Base-by-base conservation (phyloP, 768 basidiomycete species). In the Kwoniella mangroviensis region DNA sequence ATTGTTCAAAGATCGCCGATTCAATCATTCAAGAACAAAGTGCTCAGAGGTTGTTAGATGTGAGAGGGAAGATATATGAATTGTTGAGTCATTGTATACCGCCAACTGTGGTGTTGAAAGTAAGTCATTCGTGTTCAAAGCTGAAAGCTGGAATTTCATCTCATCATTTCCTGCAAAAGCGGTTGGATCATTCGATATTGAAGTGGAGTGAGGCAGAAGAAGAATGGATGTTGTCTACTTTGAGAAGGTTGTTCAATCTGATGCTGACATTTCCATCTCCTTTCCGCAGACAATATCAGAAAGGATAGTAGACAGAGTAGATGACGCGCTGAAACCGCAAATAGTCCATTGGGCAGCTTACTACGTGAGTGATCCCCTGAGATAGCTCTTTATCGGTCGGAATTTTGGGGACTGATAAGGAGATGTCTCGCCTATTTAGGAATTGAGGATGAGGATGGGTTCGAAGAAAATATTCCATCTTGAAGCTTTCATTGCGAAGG, bases 311-410 rank as follows among this genome's bases (percentile, higher is more conserved):
- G 91, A 93, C 56, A 88, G 89, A 70, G 92, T 96, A 4, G 95
- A 98, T 81, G 94, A 98, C 81, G 86, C 86, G 61, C 81, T 99
- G 67, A 97, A 95, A 84, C 89, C 91, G 0, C 94, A 98, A 75
- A 90, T 98, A 75, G 92, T 98, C 87, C 94, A 97, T 80, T 98
- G 95, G 95, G 93, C 96, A 3, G 94, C 97, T 24, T 91, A 96
- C 80, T 98, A 98, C 82, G 94, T 94, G 79, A 71, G 92, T 84
- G 12, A 1, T 19, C n/a, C n/a, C n/a, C n/a, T 9, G 0, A 28
- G 28, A 28, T 2, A 28, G 28, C 28, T n/a, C n/a, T n/a, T n/a
- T n/a, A n/a, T n/a, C n/a, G n/a, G n/a, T n/a, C n/a, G n/a, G n/a
- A n/a, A n/a, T n/a, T n/a, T n/a, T n/a, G n/a, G n/a, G n/a, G n/a